Conservation (phyloP, 2,329 filamentous ascomycete genomes). For the Fusarium sp. region DNA sequence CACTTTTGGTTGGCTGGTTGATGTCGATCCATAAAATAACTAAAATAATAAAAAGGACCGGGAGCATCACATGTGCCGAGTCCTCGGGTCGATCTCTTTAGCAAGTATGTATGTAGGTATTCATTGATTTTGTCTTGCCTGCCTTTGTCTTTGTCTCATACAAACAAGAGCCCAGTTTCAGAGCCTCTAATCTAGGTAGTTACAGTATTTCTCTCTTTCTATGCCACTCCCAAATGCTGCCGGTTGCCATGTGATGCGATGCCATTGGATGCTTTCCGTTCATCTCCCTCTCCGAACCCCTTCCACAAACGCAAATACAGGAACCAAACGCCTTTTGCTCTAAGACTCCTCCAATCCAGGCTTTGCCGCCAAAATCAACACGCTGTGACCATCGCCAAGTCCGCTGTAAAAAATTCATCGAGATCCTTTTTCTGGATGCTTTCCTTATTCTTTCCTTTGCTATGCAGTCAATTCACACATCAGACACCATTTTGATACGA, state of each 20-base stretch:
- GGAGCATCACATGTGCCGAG: conserved; percentile 29
- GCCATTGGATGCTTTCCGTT: neutral
- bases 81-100: conserved; percentile 3
- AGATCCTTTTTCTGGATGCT: conserved; percentile 7
- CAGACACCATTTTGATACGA: neutral
- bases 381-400: conserved; percentile 1
- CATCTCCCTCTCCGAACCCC: neutral
- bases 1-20: conserved; percentile 2
- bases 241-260: conserved; percentile 16
- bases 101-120: neutral
- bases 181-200: conserved; percentile 26
- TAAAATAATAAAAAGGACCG: neutral
- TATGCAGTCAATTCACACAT: conserved; percentile 8
- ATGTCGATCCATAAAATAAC: conserved; percentile 12
- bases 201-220: conserved; percentile 9
- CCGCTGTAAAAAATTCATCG: conserved; percentile 10
- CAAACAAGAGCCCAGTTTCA: conserved; percentile 9
- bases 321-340: conserved; percentile 38
- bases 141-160: conserved; percentile 3
- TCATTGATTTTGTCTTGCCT: neutral
- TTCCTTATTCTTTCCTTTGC: conserved; percentile 3
- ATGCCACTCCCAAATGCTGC: conserved; percentile 29
- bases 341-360: conserved; percentile 28
- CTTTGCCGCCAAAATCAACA: conserved; percentile 18
- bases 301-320: conserved; percentile 16